These are phyloP conservation scores for Ambrosia artemisiifolia DNA, from an alignment of 129 eudicot genomes.

Conservation along the genomic window DNA sequence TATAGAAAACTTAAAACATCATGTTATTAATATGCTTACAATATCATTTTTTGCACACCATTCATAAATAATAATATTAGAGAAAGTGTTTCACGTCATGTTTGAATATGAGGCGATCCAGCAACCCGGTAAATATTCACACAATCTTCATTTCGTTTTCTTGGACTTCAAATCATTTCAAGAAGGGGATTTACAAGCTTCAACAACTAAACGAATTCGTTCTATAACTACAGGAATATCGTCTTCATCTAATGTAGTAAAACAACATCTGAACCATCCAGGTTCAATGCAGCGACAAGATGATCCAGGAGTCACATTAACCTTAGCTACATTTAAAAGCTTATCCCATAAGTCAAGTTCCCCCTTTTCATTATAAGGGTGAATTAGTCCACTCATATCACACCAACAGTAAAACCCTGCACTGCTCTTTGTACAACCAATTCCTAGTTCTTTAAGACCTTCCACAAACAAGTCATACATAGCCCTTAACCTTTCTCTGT, in stretches of 20 bases:
- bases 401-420: slow-evolving; percentile 96
- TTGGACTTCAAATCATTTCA: slow-evolving; percentile 25
- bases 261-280: slow-evolving; percentile 98
- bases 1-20: background rate
- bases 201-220: slow-evolving; percentile 64
- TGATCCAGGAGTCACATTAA: slow-evolving; percentile 86
- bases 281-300: slow-evolving; percentile 96
- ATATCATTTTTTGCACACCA: background rate
- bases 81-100: background rate
- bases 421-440: slow-evolving; percentile 60
- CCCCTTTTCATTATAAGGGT: slow-evolving; percentile 79
- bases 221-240: slow-evolving; percentile 67
- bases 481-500: slow-evolving; percentile 44
- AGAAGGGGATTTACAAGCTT: slow-evolving; percentile 48
- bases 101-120: background rate
- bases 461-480: slow-evolving; percentile 56
- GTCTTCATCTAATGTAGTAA: slow-evolving; percentile 52
- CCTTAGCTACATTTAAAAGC: slow-evolving; percentile 67
- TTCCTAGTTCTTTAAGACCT: slow-evolving; percentile 66
- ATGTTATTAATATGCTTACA: background rate
- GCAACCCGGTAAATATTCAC: background rate
- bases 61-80: no score
- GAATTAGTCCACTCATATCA: slow-evolving; percentile 75
- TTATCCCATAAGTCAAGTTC: slow-evolving; percentile 91
- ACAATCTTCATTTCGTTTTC: background rate